A percentile compares a stretch with the other conserved stretches of the same genome.
phyloP scores from a whole-genome alignment of 176 grass and related monocot species.

The Typha latifolia region DNA sequence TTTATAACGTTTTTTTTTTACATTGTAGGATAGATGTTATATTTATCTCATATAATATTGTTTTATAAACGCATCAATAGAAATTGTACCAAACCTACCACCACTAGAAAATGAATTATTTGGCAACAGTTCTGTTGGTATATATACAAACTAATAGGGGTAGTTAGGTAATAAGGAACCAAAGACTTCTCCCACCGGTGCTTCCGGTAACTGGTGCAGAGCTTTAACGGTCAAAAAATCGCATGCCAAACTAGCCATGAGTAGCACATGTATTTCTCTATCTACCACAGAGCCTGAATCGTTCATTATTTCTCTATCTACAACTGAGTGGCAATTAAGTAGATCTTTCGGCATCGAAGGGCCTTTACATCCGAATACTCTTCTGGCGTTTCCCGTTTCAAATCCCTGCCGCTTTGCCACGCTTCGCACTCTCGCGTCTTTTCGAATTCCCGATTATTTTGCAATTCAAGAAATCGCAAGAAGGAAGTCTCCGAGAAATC shows the following conservation, averaged over 20 bases:
- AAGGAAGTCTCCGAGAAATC: not conserved
- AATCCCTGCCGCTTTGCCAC: not conserved
- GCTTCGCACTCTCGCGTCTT: not conserved
- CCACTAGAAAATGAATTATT: no score
- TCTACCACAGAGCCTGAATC: not conserved
- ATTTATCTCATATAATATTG: no score
- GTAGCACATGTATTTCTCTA: not conserved
- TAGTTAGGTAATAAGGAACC: no score
- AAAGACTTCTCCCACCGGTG: no score
- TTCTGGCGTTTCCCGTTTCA: constrained; percentile 13
- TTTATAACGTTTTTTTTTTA: no score
- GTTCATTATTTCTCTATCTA: not conserved
- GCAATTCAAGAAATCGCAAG: not conserved
- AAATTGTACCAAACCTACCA: no score
- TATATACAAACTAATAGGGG: no score
- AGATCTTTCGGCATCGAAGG: not conserved
- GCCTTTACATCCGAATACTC: not conserved
- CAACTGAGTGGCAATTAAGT: not conserved
- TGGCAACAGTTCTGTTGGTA: no score
- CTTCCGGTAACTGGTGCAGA: not conserved
- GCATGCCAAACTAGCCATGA: not conserved
- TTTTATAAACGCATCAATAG: no score
- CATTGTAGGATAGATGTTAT: no score
- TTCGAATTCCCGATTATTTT: not conserved
- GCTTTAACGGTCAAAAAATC: not conserved